Base-by-base conservation (phyloP, 345 rosid species). In the Eucalyptus paniculata region DNA sequence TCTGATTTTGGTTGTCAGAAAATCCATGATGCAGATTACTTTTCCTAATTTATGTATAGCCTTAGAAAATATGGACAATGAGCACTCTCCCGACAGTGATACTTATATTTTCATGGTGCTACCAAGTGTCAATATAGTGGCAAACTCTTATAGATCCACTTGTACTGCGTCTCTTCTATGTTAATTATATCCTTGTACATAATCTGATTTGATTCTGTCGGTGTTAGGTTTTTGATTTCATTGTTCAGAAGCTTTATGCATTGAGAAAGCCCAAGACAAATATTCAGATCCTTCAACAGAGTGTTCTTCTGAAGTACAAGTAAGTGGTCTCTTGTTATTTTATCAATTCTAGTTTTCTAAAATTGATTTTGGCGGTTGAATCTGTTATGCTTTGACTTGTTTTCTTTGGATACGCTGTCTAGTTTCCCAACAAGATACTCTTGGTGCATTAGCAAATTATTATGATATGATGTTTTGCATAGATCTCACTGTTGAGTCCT, bases 221-320 rank as follows among this genome's bases (percentile, higher is more conserved):
- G 92, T 87, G 91, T 65, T 92, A 98, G 99, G 97, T 96, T 86
- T 98, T 96, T 95, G 99, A 98, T 87, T 98, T 98, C 93, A 95
- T 97, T 88, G 97, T 97, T 91, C 99, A 97, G 94, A 98, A 98
- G 95, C 99, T 98, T 86, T 92, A 96, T 91, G 99, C 99, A 32
- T 90, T 98, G 91, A 97, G 99, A 91, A 98, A 98, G 93, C 99
- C 99, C 72, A 98, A 98, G 95, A 98, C 99, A 89, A 98, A 98
- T 91, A 97, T 98, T 90, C 99, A 98, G 92, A 97, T 98, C 91
- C 98, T 98, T 93, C 99, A 98, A 90, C 99, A 97, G 91, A 98
- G 95, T 93, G 98, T 98, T 90, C 95, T 97, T 92, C 93, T 97
- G 89, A 98, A 98, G 86, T 97, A 97, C 96, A 98, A 96, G 99